A percentile compares a stretch with the other conserved stretches of the same genome.
These are phyloP conservation scores for Scortechinia acanthostroma DNA, from an alignment of 2,329 filamentous ascomycete genomes.

Conservation along the genomic window DNA sequence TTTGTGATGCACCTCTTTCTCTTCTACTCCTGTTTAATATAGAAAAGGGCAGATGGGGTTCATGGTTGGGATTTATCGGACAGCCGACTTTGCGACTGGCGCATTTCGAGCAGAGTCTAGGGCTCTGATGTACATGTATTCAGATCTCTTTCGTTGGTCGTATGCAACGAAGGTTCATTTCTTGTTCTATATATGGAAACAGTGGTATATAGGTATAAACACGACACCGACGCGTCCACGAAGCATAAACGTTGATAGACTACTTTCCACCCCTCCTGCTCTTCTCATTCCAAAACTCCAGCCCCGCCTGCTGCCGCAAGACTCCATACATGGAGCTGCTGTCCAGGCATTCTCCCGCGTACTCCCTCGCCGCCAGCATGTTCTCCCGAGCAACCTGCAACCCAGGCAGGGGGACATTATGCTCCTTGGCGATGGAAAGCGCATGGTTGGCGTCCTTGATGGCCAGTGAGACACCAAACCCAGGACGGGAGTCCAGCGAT, in stretches of 20 bases:
- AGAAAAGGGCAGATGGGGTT: no score
- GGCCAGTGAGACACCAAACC: conserved; percentile 37
- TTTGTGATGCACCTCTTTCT: no score
- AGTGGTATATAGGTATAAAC: no score
- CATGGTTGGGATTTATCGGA: no score
- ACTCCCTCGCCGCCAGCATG: conserved; percentile 29
- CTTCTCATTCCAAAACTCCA: conserved; percentile 31
- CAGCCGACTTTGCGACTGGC: no score
- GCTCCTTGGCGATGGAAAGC: conserved; percentile 28
- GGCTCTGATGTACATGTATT: no score
- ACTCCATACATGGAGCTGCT: conserved; percentile 41
- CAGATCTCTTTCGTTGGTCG: no score
- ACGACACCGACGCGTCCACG: no score
- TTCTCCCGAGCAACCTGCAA: conserved; percentile 32
- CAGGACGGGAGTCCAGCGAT: conserved; percentile 22
- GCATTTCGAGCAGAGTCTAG: no score
- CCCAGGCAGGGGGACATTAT: conserved; percentile 26
- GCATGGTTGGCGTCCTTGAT: conserved; percentile 43
- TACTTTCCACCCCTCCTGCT: not conserved
- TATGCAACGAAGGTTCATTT: no score
- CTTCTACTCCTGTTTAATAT: no score
- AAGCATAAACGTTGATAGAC: not conserved
- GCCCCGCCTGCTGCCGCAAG: conserved; percentile 28
- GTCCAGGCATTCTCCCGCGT: conserved; percentile 27
- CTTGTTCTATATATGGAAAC: no score